phyloP scores from a whole-genome alignment of 164 flowering plant species.

The Warburgia ugandensis region DNA sequence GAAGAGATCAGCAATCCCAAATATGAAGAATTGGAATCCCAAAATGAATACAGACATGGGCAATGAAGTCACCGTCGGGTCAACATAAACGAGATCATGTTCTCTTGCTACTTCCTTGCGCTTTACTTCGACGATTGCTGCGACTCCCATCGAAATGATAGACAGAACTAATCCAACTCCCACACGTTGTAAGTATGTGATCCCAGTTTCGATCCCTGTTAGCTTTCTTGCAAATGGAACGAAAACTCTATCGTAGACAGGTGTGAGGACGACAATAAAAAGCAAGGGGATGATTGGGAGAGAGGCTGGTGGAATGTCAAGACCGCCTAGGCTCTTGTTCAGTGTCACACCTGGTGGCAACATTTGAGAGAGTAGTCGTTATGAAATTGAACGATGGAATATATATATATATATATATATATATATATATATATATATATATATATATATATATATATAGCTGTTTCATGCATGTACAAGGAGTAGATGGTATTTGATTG shows the following conservation, averaged over 20 bases:
- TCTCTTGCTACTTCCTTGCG: conserved; percentile 29
- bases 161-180: conserved; percentile 47
- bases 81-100: conserved; percentile 33
- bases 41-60: conserved; percentile 45
- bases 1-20: conserved; percentile 54
- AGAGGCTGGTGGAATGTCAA: conserved; percentile 46
- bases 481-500: too few relatives aligned
- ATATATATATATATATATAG: too few relatives aligned
- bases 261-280: conserved; percentile 37
- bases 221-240: conserved; percentile 26
- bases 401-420: too few relatives aligned
- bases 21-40: conserved; percentile 45
- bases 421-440: too few relatives aligned
- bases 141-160: conserved; percentile 36
- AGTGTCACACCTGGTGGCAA: conserved; percentile 51
- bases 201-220: conserved; percentile 40
- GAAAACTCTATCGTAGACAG: conserved; percentile 35
- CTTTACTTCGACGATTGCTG: conserved; percentile 37
- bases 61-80: conserved; percentile 33
- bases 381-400: too few relatives aligned
- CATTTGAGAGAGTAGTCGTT: too few relatives aligned
- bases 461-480: too few relatives aligned
- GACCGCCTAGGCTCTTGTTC: conserved; percentile 33
- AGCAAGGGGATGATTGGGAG: conserved; percentile 39
- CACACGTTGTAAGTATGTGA: conserved; percentile 47